A percentile compares a stretch with the other conserved stretches of the same genome.
Evolutionary conservation across 148 eudicot genomes (phyloP).

Genomic region (Fagopyrum tataricum): DNA sequence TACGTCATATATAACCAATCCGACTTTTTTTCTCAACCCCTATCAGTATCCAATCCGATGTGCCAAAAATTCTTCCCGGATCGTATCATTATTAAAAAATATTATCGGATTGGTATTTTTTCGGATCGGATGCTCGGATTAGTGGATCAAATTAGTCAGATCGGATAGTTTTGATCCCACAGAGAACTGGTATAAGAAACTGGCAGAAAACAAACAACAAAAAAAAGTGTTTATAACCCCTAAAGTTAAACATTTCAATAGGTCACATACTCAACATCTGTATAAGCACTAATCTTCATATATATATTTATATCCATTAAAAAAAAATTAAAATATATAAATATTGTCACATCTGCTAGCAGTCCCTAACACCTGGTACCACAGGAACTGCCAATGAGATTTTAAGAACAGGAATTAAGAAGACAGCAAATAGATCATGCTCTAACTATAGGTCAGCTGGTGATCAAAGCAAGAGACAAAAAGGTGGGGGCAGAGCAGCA

Average conservation of each 20-base stretch:
- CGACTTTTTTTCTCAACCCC: too few species aligned
- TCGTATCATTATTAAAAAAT: too few species aligned
- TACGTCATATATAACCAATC: too few species aligned
- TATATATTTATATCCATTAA: too few species aligned
- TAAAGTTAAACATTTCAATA: not conserved
- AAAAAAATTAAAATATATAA: not conserved
- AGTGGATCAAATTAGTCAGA: too few species aligned
- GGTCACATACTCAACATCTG: not conserved
- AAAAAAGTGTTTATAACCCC: not conserved
- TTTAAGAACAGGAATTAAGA: not conserved
- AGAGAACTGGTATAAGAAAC: too few species aligned
- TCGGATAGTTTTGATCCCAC: too few species aligned
- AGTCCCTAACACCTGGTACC: constrained; percentile 8
- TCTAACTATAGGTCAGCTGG: not conserved
- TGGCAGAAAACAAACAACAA: too few species aligned
- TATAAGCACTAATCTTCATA: not conserved
- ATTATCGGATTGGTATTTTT: too few species aligned
- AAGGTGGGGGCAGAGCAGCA: not conserved
- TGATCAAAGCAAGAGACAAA: constrained; percentile 10
- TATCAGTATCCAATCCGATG: too few species aligned
- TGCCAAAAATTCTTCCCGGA: too few species aligned
- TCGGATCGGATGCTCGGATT: too few species aligned
- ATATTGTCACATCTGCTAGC: not conserved
- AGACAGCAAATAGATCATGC: not conserved
- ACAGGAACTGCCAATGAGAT: constrained; percentile 3